Evolutionary conservation across 148 eudicot species (phyloP).

Genomic region (Chenopodium suecicum): DNA sequence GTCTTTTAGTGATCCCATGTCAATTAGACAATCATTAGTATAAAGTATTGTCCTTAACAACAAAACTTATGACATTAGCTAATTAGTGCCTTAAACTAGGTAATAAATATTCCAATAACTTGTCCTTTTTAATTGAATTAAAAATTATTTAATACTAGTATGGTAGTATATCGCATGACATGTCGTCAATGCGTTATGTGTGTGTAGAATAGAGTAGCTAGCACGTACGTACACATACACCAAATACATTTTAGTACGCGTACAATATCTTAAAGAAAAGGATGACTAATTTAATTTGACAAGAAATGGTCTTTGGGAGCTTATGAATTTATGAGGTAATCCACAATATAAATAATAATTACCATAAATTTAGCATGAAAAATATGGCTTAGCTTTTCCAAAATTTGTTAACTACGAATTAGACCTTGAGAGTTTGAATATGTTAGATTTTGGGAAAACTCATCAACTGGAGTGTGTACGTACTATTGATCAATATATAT

Average conservation of each 20-base stretch:
- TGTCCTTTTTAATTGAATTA: background rate
- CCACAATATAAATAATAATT: no score
- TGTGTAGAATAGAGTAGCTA: background rate
- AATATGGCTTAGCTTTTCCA: no score
- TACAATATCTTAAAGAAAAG: background rate
- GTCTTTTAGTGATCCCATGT: constrained; percentile 2
- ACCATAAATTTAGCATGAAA: no score
- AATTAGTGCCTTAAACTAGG: constrained; percentile 4
- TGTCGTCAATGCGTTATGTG: background rate
- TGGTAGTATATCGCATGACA: background rate
- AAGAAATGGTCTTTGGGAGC: background rate
- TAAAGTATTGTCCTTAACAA: background rate
- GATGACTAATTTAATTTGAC: no score
- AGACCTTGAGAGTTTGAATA: no score
- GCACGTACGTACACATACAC: background rate
- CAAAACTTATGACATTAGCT: background rate
- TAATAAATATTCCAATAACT: background rate
- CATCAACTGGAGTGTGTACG: no score
- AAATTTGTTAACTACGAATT: no score
- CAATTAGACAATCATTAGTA: background rate
- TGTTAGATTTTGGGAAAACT: no score
- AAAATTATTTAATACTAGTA: background rate
- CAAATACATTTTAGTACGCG: background rate
- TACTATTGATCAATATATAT: no score
- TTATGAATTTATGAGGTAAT: no score